Percentiles rank a stretch among this genome's conserved stretches.
Conservation (phyloP, 768 basidiomycete genomes). For the Macrolepiota fuliginosa region DNA sequence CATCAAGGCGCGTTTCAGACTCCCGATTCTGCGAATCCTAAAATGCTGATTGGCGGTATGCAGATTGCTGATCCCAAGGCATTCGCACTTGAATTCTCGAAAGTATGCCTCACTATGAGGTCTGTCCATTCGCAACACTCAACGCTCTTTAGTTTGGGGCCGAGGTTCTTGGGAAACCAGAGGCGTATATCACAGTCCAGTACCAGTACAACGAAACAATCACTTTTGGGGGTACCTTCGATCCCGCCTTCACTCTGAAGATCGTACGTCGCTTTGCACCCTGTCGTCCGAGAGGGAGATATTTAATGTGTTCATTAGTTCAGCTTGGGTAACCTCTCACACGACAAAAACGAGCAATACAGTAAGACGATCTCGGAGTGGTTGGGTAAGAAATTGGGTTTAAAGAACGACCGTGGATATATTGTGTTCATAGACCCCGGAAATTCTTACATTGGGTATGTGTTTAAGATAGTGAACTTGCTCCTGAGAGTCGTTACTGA, state of each 20-base stretch:
- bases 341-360: constrained; percentile 46
- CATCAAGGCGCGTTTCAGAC: constrained; percentile 30
- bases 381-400: constrained; percentile 51
- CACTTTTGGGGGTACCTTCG: constrained; percentile 59
- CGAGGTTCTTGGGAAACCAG: constrained; percentile 51
- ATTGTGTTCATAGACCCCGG: constrained; percentile 59
- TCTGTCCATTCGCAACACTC: not conserved
- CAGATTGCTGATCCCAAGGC: constrained; percentile 38
- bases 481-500: not conserved
- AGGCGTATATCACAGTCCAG: constrained; percentile 50
- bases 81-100: constrained; percentile 53
- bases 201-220: constrained; percentile 58
- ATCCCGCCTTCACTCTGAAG: constrained; percentile 59
- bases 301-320: constrained; percentile 30
- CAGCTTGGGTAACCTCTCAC: constrained; percentile 54
- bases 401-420: constrained; percentile 54
- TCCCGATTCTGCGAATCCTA: not conserved
- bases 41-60: not conserved
- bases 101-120: constrained; percentile 30
- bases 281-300: too few species aligned
- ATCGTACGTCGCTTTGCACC: constrained; percentile 40
- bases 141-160: constrained; percentile 44
- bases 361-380: constrained; percentile 54
- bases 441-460: constrained; percentile 44
- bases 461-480: not conserved